Conservation (phyloP, 2,329 filamentous ascomycete genomes). For the Xenosphaeropsis pyriputrescens region DNA sequence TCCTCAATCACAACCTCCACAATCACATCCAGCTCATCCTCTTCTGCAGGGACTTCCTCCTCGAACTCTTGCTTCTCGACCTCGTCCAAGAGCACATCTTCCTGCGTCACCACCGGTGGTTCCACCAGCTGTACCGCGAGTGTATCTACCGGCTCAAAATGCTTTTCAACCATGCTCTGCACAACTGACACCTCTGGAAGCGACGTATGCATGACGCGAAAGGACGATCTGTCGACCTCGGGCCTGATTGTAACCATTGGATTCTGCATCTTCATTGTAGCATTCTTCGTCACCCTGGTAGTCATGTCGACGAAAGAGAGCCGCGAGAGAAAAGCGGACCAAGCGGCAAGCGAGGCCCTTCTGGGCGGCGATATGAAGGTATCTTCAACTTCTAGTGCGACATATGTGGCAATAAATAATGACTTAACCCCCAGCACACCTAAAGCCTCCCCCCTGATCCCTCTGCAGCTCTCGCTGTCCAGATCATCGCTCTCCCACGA, state of each 20-base stretch:
- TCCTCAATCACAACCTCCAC: constrained; percentile 1
- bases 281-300: constrained; percentile 4
- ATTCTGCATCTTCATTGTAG: constrained; percentile 7
- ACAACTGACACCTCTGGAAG: constrained; percentile 3
- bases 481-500: too few species aligned
- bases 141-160: constrained; percentile 5
- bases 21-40: constrained; percentile 6
- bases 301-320: neutral
- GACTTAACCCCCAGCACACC: too few species aligned
- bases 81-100: neutral
- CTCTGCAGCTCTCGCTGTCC: too few species aligned
- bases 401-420: too few species aligned
- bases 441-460: too few species aligned
- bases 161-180: constrained; percentile 9
- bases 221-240: constrained; percentile 8
- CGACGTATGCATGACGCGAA: constrained; percentile 9
- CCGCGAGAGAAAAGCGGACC: too few species aligned
- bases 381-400: too few species aligned
- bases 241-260: constrained; percentile 11
- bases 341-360: too few species aligned
- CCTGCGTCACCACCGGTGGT: neutral
- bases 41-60: constrained; percentile 3
- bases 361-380: too few species aligned
- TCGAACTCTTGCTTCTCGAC: too few species aligned
- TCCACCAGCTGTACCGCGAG: constrained; percentile 6